Base-by-base conservation (phyloP, 2,329 filamentous ascomycete genomes). In the Dryadomyces quercus-mongolicae region DNA sequence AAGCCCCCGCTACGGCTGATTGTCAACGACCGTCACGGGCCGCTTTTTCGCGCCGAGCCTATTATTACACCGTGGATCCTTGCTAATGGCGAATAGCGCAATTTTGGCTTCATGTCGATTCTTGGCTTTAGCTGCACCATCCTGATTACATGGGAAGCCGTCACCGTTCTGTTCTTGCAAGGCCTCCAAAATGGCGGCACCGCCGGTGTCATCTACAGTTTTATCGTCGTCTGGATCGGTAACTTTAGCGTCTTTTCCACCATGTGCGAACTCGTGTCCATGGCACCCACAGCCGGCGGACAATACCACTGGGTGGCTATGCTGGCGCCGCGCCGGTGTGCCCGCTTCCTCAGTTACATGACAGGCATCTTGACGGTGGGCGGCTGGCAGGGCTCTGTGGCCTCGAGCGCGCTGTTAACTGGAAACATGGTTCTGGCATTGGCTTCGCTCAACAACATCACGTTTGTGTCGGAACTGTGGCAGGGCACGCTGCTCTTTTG, bases 271-370 rank as follows among this genome's bases (percentile, higher is more conserved):
- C 65, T 72, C 53, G 68, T 68, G 3, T 73, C 69, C 0, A 73
- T 73, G 67, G 70, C 75, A 59, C 57, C 77, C 62, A 60, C 78
- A 61, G 50, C 74, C 0, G 78, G 77, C 47, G 78, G 78, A 8
- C 76, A 82, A 63, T 81, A 81, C 57, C 76, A 80, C 60, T 81
- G 77, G 76, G 75, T 80, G 0, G 75, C 73, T 1, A 73, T 76
- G 58, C 70, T 80, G 53, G 72, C 72, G 2, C 72, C 76, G 0
- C 64, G 63, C 1, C 65, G 64, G 18, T 70, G 69, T 36, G 72
- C 78, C 57, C 75, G 73, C 52, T 72, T 75, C 47, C 64, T 81
- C 6, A 80, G 76, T 58, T 82, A 81, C 60, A 63, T 76, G 5
- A 71, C 72, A 40, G 75, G 72, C 47, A 76, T 74, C 74, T 62